Conservation (phyloP, 768 basidiomycete species). For the Tricholoma bakamatsutake region DNA sequence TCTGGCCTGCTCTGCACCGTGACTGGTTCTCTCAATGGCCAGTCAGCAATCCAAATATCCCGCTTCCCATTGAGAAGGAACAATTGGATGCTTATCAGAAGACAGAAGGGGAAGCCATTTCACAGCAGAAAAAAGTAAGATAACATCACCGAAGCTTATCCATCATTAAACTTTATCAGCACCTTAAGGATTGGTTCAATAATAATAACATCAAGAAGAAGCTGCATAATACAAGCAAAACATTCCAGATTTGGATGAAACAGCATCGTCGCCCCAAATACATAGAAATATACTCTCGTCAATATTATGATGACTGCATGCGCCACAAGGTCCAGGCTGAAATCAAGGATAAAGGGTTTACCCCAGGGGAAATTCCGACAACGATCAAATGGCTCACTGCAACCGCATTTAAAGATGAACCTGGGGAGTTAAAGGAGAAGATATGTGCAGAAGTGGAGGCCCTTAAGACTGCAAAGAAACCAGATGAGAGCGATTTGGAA, state of each 20-base stretch:
- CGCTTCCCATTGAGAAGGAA: neutral
- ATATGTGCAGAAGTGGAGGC: neutral
- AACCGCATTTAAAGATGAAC: neutral
- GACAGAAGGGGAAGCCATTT: neutral
- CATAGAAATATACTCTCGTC: neutral
- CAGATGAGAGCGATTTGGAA: neutral
- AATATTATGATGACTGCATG: neutral
- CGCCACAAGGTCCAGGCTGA: neutral
- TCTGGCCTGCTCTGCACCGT: neutral
- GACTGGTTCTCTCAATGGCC: conserved; percentile 1
- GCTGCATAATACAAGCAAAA: neutral
- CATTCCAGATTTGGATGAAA: neutral
- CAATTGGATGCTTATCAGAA: neutral
- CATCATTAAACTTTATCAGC: neutral
- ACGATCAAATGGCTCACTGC: neutral
- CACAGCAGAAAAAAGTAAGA: neutral
- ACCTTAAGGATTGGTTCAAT: neutral
- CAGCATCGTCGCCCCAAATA: neutral
- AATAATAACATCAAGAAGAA: neutral
- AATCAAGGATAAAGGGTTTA: conserved; percentile 1
- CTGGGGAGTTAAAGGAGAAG: neutral
- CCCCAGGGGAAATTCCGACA: neutral
- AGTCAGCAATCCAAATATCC: neutral
- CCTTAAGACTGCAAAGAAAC: neutral
- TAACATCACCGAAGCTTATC: neutral